Percentiles rank a stretch among this genome's conserved stretches.
phyloP scores from a whole-genome alignment of 495 filamentous ascomycete genomes.

The Lepidopterella palustris region DNA sequence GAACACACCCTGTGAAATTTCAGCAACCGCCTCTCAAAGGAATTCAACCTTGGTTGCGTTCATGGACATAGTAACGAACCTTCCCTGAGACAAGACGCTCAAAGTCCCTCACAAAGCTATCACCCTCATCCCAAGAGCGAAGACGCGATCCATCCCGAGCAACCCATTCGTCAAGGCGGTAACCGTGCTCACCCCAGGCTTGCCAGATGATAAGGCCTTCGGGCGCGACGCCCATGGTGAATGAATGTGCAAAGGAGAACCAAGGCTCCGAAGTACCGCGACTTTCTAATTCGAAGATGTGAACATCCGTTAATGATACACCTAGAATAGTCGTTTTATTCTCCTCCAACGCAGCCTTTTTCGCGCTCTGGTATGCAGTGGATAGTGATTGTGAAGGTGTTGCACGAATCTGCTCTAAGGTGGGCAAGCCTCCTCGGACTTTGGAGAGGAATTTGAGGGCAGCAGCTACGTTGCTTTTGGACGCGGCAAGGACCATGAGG shows the following conservation, averaged over 20 bases:
- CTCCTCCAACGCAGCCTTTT: background rate
- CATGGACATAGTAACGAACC: background rate
- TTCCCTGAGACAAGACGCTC: background rate
- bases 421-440: background rate
- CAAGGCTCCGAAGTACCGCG: background rate
- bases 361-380: background rate
- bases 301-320: background rate
- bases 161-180: background rate
- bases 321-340: background rate
- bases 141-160: background rate
- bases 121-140: background rate
- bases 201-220: background rate
- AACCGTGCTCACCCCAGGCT: background rate
- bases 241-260: background rate
- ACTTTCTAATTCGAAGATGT: background rate
- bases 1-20: background rate
- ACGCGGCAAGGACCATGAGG: background rate
- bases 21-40: background rate
- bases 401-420: background rate
- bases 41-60: too few species aligned
- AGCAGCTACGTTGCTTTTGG: background rate
- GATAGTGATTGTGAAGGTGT: background rate
- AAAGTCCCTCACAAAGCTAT: background rate
- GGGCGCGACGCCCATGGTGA: background rate
- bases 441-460: background rate